Base-by-base conservation (phyloP, 1,284 basidiomycete species). In the Sanghuangporus sanghuang region DNA sequence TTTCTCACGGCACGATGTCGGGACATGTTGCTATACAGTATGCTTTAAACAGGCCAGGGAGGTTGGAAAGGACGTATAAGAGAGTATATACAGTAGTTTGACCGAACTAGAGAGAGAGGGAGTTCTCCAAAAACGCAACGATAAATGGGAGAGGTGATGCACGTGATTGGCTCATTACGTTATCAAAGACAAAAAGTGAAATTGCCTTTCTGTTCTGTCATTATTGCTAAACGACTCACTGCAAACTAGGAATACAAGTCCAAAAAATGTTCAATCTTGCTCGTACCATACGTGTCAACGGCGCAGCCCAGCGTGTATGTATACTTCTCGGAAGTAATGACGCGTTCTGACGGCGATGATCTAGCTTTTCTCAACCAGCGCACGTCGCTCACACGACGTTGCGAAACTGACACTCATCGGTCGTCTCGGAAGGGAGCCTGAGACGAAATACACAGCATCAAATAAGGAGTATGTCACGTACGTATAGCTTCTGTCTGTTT, bases 1-100 rank as follows among this genome's bases (percentile, higher is more conserved):
- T 97, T 96, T 67, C 93, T 84, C 67, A 98, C 84, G 74, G 89
- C 86, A 73, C 96, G 87, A 77, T 99, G 96, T 73, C 94, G 80
- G 9, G 94, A 95, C 92, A 93, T 93, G 65, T 62, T 75, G 58
- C 27, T 60, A 11, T 21, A 14, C n/a, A 50, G 27, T 46, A 14
- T 18, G 16, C 16, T 7, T 7, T 46, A 7, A 46, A 18, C 44
- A 18, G 7, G 2, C 16, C 16, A 1, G 44, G 6, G 7, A 46
- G 1, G 16, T 46, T 46, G 14, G 16, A 38, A 5, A 36, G 53
- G 36, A n/a, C 16, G 16, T 32, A 3, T 16, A 16, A 7, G 7
- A 35, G 14, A 16, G 52, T 35, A 38, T 59, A 40, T 52, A 11
- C n/a, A 11, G 55, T 38, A 4, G 38, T 18, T 57, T 57, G 27